Conservation (phyloP, 768 basidiomycete genomes). For the Lactarius hengduanensis region DNA sequence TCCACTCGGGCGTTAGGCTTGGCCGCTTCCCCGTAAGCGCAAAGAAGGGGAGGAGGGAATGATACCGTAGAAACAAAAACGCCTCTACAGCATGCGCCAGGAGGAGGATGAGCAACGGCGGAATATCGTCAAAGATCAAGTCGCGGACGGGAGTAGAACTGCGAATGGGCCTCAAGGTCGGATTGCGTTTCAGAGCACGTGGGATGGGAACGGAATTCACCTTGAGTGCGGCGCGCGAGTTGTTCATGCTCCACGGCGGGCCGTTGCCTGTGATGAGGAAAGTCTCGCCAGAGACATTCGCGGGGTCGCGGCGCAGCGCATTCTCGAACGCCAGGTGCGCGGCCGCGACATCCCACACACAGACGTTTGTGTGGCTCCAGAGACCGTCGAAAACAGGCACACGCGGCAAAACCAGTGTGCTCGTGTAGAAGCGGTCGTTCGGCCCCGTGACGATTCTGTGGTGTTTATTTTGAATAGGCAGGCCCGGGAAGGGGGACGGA, state of each 20-base stretch:
- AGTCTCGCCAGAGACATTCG: slow-evolving; percentile 35
- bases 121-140: slow-evolving; percentile 34
- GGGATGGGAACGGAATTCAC: slow-evolving; percentile 25
- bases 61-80: slow-evolving; percentile 37
- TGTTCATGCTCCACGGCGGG: slow-evolving; percentile 35
- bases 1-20: slow-evolving; percentile 34
- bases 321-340: slow-evolving; percentile 38
- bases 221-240: slow-evolving; percentile 36
- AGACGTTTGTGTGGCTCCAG: slow-evolving; percentile 36
- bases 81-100: slow-evolving; percentile 37
- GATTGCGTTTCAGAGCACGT: neutral
- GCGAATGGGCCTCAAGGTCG: neutral
- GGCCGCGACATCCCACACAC: slow-evolving; percentile 40
- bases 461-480: too few relatives aligned
- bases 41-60: slow-evolving; percentile 31
- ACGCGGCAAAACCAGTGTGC: slow-evolving; percentile 36
- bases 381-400: slow-evolving; percentile 37
- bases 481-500: neutral
- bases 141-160: slow-evolving; percentile 37
- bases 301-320: slow-evolving; percentile 32
- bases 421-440: slow-evolving; percentile 36
- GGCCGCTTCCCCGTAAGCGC: slow-evolving; percentile 29
- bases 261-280: slow-evolving; percentile 39
- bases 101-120: slow-evolving; percentile 35
- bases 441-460: slow-evolving; percentile 38